phyloP scores from a whole-genome alignment of 805 yeast genomes.

The Metschnikowia anglica region DNA sequence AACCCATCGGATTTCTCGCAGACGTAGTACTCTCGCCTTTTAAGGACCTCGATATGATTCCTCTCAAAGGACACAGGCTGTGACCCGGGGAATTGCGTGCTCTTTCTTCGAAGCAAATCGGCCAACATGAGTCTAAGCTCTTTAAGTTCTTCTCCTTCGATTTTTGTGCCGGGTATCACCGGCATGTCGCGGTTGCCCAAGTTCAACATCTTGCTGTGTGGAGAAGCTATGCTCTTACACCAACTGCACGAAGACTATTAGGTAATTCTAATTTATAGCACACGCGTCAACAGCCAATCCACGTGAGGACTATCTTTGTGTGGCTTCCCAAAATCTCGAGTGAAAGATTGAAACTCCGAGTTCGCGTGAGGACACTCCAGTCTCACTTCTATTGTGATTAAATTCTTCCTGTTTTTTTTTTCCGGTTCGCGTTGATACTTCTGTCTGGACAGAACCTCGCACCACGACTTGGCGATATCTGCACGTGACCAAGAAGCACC shows the following conservation, averaged over 20 bases:
- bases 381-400: neutral
- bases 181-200: slow-evolving; percentile 62
- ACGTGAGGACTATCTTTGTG: neutral
- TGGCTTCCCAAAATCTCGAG: neutral
- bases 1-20: slow-evolving; percentile 97
- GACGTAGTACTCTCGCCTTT: slow-evolving; percentile 78
- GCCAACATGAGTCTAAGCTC: slow-evolving; percentile 71
- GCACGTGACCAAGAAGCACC: slow-evolving; percentile 9
- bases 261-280: neutral
- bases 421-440: slow-evolving; percentile 8
- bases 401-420: neutral
- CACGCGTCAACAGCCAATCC: neutral
- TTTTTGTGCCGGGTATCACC: slow-evolving; percentile 78
- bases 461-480: neutral
- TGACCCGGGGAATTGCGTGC: slow-evolving; percentile 79
- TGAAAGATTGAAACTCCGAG: neutral
- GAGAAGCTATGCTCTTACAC: neutral
- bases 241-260: too few species aligned
- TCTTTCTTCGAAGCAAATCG: slow-evolving; percentile 52
- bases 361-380: neutral
- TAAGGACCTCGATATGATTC: slow-evolving; percentile 62
- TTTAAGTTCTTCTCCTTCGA: slow-evolving; percentile 68
- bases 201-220: slow-evolving; percentile 28
- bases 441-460: too few species aligned
- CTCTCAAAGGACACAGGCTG: slow-evolving; percentile 92